Evolutionary conservation across 495 filamentous ascomycete species (phyloP), one percentile per base, ranked within the genome.

Genomic region (Amniculicola lignicola): DNA sequence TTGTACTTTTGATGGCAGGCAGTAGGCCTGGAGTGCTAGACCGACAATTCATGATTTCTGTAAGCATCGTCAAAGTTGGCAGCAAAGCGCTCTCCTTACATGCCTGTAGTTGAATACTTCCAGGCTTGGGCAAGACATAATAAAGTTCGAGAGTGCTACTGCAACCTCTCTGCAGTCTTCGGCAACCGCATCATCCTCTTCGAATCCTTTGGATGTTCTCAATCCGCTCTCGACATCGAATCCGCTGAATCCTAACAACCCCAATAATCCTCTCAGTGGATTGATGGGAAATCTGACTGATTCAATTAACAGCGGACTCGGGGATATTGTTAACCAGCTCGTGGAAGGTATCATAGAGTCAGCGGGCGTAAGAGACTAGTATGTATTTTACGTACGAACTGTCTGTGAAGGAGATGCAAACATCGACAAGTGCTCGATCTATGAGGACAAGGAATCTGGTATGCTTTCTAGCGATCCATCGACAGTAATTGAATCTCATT

Each of bases 151-250:
- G n/a, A 14, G 3, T 0, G 45, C 54, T 27, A 44, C 45, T 15
- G 22, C 54, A 14, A 57, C 45, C 15, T 36, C 54, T 7, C 21
- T 18, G 1, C n/a, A 42, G 3, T 36, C 44, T n/a, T 29, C 53
- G 2, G n/a, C 43, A 10, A 57, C 43, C 15, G 12, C 52, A 2
- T 23, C 51, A 1, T 16, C 40, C 5, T 15, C 53, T 2, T 41
- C 53, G 6, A 33, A 31, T 23, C 53, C 53, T 1, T 21, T 49
- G 7, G 53, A 57, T 22, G 24, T 21, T 5, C 18, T 57, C 3
- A 49, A 57, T 24, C 53, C 53, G 19, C 40, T 57, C 33, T 57
- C 53, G 2, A 57, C 43, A 1, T 19, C 53, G 11, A 54, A 25
- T 15, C 51, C 51, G 10, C 41, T 54, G n/a, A 57, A 49, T 25